Evolutionary conservation across 2,329 filamentous ascomycete genomes (phyloP), one percentile per base, ranked within the genome.

Genomic region (Stachybotrys chartarum): DNA sequence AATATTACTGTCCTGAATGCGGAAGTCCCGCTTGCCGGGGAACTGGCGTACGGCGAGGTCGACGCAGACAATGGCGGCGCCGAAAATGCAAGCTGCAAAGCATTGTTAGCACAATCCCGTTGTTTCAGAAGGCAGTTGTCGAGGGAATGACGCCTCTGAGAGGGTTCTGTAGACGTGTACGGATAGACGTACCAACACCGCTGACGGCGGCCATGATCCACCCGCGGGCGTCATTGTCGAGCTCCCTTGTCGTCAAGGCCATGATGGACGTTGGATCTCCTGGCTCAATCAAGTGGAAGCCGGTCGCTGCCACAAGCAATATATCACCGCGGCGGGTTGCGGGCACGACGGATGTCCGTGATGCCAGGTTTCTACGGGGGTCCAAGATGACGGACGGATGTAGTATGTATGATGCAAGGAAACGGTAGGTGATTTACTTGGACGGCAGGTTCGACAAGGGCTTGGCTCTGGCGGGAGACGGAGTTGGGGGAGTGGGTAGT

Each of bases 121-220:
- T 24, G 24, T 24, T 24, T 24, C 7, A 24, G n/a, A 50, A 50
- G 47, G 18, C 47, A 18, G 17, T 18, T 30, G 7, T 30, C 7
- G 24, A 24, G 24, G 24, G 24, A 2, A 24, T 3, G 24, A 24
- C 24, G 24, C 24, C 24, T 24, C 24, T 24, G 24, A 24, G 24
- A 24, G 24, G 4, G 24, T 24, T 24, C 24, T 24, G 24, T 3
- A 4, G 24, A 24, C 24, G 4, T 24, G 24, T 24, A 44, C 39
- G 39, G 39, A 44, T 16, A 44, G 56, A 77, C 80, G 56, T 64
- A 86, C 83, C 83, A 59, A 84, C 73, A 54, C 91, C 85, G 67
- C 91, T 96, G 71, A 92, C 90, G 61, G 91, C 78, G 66, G 81
- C 86, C 88, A 97, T 90, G 63, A 97, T 87, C 93, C 93, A 97